phyloP scores from a whole-genome alignment of 2,329 filamentous ascomycete genomes.

The Clonostachys chloroleuca region DNA sequence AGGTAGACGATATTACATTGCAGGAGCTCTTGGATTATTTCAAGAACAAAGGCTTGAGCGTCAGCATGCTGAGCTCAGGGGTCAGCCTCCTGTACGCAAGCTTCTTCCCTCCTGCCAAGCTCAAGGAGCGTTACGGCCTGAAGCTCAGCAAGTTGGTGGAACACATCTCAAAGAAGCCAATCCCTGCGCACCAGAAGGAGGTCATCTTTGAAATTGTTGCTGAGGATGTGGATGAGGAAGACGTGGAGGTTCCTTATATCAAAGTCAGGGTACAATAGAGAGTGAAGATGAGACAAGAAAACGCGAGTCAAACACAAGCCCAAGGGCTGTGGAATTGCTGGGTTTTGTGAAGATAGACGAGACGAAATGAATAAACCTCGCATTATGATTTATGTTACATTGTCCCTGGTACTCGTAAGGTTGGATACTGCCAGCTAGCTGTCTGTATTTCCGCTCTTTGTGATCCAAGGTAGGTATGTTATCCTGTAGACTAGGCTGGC shows the following conservation, averaged over 20 bases:
- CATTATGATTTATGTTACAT: too few relatives aligned
- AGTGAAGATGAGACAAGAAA: neutral
- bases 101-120: conserved; percentile 77
- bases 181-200: conserved; percentile 89
- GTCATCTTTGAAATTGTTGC: conserved; percentile 95
- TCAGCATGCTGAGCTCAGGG: conserved; percentile 95
- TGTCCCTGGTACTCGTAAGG: too few relatives aligned
- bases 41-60: conserved; percentile 70
- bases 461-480: too few relatives aligned
- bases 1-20: conserved; percentile 81
- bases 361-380: too few relatives aligned
- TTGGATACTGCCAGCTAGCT: too few relatives aligned
- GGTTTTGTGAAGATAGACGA: too few relatives aligned
- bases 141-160: conserved; percentile 88
- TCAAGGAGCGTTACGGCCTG: conserved; percentile 76
- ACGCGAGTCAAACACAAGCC: neutral
- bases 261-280: conserved; percentile 65
- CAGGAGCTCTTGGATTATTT: conserved; percentile 81
- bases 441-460: too few relatives aligned
- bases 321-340: too few relatives aligned
- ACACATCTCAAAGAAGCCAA: conserved; percentile 84
- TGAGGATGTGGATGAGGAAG: conserved; percentile 83
- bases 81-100: conserved; percentile 91
- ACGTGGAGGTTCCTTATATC: conserved; percentile 95
- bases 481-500: too few relatives aligned